Percentiles rank a stretch among this genome's conserved stretches.
phyloP scores from a whole-genome alignment of 2,329 filamentous ascomycete genomes.

The Calonectria montana region DNA sequence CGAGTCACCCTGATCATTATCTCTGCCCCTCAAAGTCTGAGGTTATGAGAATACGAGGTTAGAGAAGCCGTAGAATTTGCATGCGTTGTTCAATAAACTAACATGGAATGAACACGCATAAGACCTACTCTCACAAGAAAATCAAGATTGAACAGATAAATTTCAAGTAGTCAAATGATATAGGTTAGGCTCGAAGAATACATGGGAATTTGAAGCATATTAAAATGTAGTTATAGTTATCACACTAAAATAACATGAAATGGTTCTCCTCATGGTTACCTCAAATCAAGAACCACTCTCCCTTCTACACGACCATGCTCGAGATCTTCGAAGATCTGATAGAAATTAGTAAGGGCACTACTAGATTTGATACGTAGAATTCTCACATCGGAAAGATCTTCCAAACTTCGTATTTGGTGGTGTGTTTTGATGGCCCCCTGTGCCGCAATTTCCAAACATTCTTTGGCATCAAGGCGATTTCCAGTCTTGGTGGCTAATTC shows the following conservation, averaged over 20 bases:
- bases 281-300: constrained; percentile 15
- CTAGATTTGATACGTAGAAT: not conserved
- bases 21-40: not conserved
- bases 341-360: not conserved
- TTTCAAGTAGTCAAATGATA: too few relatives aligned
- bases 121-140: too few relatives aligned
- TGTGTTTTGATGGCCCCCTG: constrained; percentile 5
- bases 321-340: constrained; percentile 11
- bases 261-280: not conserved
- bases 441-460: constrained; percentile 18
- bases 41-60: not conserved
- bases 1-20: not conserved
- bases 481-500: constrained; percentile 14
- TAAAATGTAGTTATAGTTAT: not conserved
- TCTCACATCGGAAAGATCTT: constrained; percentile 10
- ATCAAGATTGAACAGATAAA: too few relatives aligned
- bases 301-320: constrained; percentile 17
- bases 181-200: too few relatives aligned
- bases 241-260: not conserved
- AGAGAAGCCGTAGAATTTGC: not conserved
- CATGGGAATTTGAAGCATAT: too few relatives aligned
- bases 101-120: too few relatives aligned
- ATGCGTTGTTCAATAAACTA: too few relatives aligned
- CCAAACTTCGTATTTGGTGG: constrained; percentile 4
- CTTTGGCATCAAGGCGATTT: constrained; percentile 13